Evolutionary conservation across 2,329 filamentous ascomycete genomes (phyloP).

Genomic region (Passalora sequoiae): DNA sequence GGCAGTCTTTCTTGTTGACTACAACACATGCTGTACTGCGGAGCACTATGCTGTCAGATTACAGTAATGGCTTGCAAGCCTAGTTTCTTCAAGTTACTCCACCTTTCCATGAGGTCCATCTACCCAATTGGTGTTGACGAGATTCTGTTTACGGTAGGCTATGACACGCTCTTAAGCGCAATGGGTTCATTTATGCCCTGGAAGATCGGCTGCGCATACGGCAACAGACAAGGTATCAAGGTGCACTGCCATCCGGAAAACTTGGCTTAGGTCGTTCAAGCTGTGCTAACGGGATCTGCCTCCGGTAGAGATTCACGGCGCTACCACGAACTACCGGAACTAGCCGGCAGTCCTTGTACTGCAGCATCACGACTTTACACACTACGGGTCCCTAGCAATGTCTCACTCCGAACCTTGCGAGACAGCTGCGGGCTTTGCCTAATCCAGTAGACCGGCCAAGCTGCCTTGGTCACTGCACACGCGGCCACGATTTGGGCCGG

Average conservation of each 20-base stretch:
- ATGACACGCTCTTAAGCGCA: too few relatives aligned
- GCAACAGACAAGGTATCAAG: constrained; percentile 8
- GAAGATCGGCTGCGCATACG: constrained; percentile 16
- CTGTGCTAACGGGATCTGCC: not conserved
- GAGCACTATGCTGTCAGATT: too few relatives aligned
- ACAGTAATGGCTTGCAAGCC: too few relatives aligned
- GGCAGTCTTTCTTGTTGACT: too few relatives aligned
- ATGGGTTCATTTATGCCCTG: too few relatives aligned
- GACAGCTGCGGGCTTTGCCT: not conserved
- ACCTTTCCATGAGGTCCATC: too few relatives aligned
- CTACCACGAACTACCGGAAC: not conserved
- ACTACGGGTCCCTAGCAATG: not conserved
- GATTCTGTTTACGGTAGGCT: too few relatives aligned
- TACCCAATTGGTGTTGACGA: too few relatives aligned
- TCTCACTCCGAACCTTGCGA: not conserved
- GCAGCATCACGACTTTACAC: not conserved
- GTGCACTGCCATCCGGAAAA: constrained; percentile 6
- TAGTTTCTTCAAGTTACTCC: too few relatives aligned
- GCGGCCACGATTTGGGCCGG: constrained; percentile 1
- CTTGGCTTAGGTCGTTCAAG: too few relatives aligned
- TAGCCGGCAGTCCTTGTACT: not conserved
- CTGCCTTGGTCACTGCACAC: not conserved
- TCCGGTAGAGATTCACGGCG: not conserved
- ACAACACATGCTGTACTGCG: too few relatives aligned
- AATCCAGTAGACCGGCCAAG: constrained; percentile 2